Evolutionary conservation across 106 monocot genomes (phyloP).

Genomic region (Platanthera zijinensis): DNA sequence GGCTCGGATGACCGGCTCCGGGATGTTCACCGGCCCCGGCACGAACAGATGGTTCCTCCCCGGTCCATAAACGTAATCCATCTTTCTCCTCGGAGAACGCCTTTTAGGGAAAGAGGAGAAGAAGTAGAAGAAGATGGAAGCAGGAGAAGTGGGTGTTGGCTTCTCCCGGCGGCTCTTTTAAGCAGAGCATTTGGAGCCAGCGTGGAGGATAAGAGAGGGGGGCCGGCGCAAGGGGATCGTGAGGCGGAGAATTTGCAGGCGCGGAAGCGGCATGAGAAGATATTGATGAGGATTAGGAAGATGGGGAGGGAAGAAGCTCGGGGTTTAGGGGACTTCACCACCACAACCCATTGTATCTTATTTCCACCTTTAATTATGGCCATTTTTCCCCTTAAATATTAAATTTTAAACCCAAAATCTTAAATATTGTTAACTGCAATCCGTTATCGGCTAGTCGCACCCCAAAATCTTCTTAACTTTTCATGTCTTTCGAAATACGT

Average conservation of each 20-base stretch:
- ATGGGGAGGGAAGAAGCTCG: background rate
- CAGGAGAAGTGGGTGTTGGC: background rate
- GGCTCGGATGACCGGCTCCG: conserved; percentile 74
- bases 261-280: background rate
- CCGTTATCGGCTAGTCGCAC: no score
- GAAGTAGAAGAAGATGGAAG: background rate
- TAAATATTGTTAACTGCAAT: no score
- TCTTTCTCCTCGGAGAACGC: conserved; percentile 18
- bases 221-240: background rate
- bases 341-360: conserved; percentile 5
- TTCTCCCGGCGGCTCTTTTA: background rate
- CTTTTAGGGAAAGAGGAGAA: background rate
- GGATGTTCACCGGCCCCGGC: conserved; percentile 91
- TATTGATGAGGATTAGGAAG: conserved; percentile 3
- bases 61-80: conserved; percentile 81
- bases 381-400: no score
- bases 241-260: background rate
- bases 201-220: conserved; percentile 8
- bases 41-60: conserved; percentile 84
- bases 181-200: background rate
- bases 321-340: background rate
- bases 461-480: no score
- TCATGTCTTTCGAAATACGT: no score
- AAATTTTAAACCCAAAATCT: no score
- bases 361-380: no score